Evolutionary conservation across 352 stramenopile genomes (phyloP), one percentile per base, ranked within the genome.

Genomic region (Phytophthora europaea): DNA sequence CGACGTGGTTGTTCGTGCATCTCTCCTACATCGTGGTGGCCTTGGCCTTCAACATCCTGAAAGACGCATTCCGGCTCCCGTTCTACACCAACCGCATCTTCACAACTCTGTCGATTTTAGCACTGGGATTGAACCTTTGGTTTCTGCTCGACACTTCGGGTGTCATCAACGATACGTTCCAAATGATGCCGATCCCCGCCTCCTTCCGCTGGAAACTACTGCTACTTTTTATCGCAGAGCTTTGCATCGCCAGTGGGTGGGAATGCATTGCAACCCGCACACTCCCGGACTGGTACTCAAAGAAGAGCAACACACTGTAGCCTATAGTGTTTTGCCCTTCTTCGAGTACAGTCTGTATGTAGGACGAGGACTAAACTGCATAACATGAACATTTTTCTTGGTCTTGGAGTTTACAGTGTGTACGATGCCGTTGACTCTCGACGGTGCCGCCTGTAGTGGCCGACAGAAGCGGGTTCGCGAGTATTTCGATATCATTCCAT

Each of bases 1-100:
- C 57, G n/a, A 77, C 84, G 23, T 91, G 81, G 83, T 71, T 92
- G 38, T 92, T 87, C 59, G 78, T 77, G 9, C 85, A 90, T 61
- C 38, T 90, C 69, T 69, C 75, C 16, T 92, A 89, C 62, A 73
- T 87, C 36, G 75, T 75, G 6, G 80, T 92, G 18, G 83, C 83
- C 1, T 75, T 82, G 0, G 85, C 83, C 12, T 89, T 92, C 62
- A 84, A 91, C 57, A 53, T 88, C 48, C n/a, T 74, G 13, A 80
- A 85, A 43, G 83, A 89, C 61, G 65, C 72, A 0, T 92, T 87
- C 64, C 83, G 83, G 40, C 70, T 79, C 23, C 72, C 59, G 9
- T 79, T 89, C 54, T 89, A 83, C 71, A 86, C 74, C 13, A 85
- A 90, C 59, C 62, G 54, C 36, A 62, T 72, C n/a, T 88, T 78